Base-by-base conservation (phyloP, 257 asterid genomes). In the Nicotiana knightiana region DNA sequence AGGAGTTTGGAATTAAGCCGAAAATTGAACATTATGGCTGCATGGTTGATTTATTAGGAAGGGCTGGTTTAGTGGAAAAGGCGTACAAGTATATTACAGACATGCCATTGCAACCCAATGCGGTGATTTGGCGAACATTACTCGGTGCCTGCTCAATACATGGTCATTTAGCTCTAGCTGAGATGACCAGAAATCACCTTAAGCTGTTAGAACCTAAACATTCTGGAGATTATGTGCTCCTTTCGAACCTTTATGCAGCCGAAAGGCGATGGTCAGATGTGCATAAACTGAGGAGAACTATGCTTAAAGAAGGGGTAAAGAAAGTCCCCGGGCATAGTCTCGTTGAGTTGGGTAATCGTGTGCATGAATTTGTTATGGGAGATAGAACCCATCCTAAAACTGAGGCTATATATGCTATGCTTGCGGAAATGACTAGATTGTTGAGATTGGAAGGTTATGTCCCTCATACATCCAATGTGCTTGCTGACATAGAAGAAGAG, bases 401-500 rank as follows among this genome's bases (percentile, higher is more conserved):
- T 0, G 86, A 86, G 82, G 88, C 87, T 63, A 94, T 94, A 10
- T 88, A 92, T 67, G 90, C 84, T 8, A 94, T 90, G 98, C 95
- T 94, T 39, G 85, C 80, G 11, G 95, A 94, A 87, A 94, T 94
- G 97, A 91, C 91, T 4, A 92, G 93, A 83, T 71, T 88, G 26
- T 77, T 91, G 88, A 88, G 90, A 66, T 64, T 88, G 71, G 93
- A 91, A 85, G 98, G 98, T 12, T 92, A 94, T 82, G 89, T 91
- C 5, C 97, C 98, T 51, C 94, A 85, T 63, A 92, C 97, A 1
- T 83, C 85, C 5, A 91, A 89, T 26, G 95, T 94, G 86, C 93
- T 88, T 57, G 93, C 98, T 37, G 98, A 94, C 54, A 90, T 94
- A 68, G 97, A 94, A 88, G 97, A 94, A 80, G 97, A 94, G 85